Evolutionary conservation across 176 grass and related monocot species (phyloP), one percentile per base, ranked within the genome.

Genomic region (Hsuehochloa calcarea): DNA sequence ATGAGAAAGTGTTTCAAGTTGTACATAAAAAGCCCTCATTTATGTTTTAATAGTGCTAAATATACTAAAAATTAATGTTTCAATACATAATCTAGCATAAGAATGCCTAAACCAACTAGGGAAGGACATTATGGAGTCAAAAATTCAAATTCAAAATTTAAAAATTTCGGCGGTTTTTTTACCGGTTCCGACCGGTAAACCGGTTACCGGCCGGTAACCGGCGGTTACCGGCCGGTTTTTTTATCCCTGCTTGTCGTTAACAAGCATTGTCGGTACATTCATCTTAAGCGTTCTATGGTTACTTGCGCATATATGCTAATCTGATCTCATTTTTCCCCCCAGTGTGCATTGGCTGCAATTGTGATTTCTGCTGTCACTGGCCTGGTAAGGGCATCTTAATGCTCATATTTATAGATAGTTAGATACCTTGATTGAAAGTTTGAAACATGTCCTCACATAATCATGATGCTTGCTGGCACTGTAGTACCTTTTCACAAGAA

Each of bases 281-380:
- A 83, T 72, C 27, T 80, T 34, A 74, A 61, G 23, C 37, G 3
- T 62, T 83, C 12, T 35, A 23, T 63, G 19, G 29, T 74, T 72
- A 15, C 67, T 52, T 83, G 64, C 9, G 10, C 15, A 13, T 27
- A 50, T 79, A 43, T 65, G 43, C 85, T 86, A 50, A 82, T 86
- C 65, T 77, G 19, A 65, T 82, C 13, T 65, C 5, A 70, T 51
- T 54, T 55, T 43, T 22, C 47, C 5, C 1, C 51, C 9, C 76
- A 98, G 96, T 98, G 93, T 84, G 96, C 91, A 58, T 90, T 98
- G 79, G 91, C 96, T 90, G 96, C 96, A 45, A 93, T 98, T 79
- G 96, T 98, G 64, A 95, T 98, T 77, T 98, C 93, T 92, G 96
- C 96, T 64, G 96, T 98, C 70, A 92, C 94, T 82, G 87, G 96